Percentiles rank a stretch among this genome's conserved stretches.
Evolutionary conservation across 2,329 filamentous ascomycete genomes (phyloP).

Genomic region (Sporothrix luriei): DNA sequence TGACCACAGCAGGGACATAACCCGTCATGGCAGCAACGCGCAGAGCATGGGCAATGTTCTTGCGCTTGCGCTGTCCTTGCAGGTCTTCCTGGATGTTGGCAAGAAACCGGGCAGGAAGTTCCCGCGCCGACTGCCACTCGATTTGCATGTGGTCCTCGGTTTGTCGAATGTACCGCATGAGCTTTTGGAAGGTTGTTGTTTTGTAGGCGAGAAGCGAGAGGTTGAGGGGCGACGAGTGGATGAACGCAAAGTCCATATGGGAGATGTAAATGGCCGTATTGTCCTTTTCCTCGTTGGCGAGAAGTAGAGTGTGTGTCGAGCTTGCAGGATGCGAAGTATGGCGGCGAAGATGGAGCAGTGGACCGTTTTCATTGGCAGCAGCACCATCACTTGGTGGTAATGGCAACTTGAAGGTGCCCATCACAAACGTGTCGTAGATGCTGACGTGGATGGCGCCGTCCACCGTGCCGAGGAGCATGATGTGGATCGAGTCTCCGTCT

Average conservation of each 20-base stretch:
- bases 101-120: slow-evolving; percentile 77
- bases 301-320: slow-evolving; percentile 75
- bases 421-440: slow-evolving; percentile 82
- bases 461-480: slow-evolving; percentile 73
- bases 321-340: slow-evolving; percentile 73
- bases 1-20: slow-evolving; percentile 71
- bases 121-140: slow-evolving; percentile 81
- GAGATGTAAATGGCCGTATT: slow-evolving; percentile 61
- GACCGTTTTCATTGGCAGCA: slow-evolving; percentile 34
- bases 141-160: slow-evolving; percentile 75
- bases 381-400: slow-evolving; percentile 37
- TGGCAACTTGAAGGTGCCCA: slow-evolving; percentile 65
- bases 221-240: slow-evolving; percentile 75
- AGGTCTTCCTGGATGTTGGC: slow-evolving; percentile 76
- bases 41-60: slow-evolving; percentile 69
- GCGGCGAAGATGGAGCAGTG: slow-evolving; percentile 43
- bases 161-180: slow-evolving; percentile 82
- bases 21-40: slow-evolving; percentile 86
- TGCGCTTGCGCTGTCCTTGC: slow-evolving; percentile 60
- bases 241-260: slow-evolving; percentile 80
- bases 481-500: slow-evolving; percentile 73
- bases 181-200: slow-evolving; percentile 81
- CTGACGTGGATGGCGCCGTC: slow-evolving; percentile 74
- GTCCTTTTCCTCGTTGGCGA: slow-evolving; percentile 46
- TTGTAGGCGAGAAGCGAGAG: slow-evolving; percentile 83